These are phyloP conservation scores for Phlegmacium glaucopus DNA, from an alignment of 768 basidiomycete species.

Conservation along the genomic window DNA sequence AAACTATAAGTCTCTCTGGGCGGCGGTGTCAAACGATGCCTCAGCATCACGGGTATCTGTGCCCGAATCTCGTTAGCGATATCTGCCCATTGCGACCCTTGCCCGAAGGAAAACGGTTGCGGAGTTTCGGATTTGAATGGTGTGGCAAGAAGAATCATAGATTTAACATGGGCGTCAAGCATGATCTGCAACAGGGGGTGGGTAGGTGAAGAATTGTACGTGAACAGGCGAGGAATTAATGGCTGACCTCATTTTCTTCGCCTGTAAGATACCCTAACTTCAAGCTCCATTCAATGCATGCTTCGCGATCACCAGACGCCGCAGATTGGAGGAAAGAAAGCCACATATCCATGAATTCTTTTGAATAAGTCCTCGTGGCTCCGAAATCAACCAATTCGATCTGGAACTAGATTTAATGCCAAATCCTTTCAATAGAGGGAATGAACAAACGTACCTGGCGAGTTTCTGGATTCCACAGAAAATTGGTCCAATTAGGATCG, in stretches of 20 bases:
- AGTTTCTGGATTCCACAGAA: constrained; percentile 76
- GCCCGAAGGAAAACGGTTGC: constrained; percentile 81
- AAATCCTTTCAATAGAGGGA: neutral
- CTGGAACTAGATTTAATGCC: constrained; percentile 27
- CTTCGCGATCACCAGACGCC: constrained; percentile 58
- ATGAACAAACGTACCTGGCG: constrained; percentile 43
- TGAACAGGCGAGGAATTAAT: too few species aligned
- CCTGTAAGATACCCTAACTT: constrained; percentile 90
- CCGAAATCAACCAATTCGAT: constrained; percentile 95
- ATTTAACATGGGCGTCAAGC: constrained; percentile 82
- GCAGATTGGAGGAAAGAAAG: constrained; percentile 80
- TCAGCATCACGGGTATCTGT: constrained; percentile 88
- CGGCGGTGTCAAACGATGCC: constrained; percentile 85
- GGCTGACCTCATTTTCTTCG: constrained; percentile 69
- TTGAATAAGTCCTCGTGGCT: constrained; percentile 83
- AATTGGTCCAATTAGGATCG: constrained; percentile 98
- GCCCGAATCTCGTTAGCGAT: constrained; percentile 77
- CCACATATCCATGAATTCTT: constrained; percentile 89
- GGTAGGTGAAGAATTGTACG: neutral
- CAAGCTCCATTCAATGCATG: constrained; percentile 70
- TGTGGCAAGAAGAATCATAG: constrained; percentile 79
- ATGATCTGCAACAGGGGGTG: constrained; percentile 49
- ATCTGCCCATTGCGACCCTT: constrained; percentile 55
- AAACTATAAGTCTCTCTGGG: constrained; percentile 93
- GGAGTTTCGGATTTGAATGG: constrained; percentile 69